Evolutionary conservation across 163 green algal genomes (phyloP).

Genomic region (Prototheca stagnorum): DNA sequence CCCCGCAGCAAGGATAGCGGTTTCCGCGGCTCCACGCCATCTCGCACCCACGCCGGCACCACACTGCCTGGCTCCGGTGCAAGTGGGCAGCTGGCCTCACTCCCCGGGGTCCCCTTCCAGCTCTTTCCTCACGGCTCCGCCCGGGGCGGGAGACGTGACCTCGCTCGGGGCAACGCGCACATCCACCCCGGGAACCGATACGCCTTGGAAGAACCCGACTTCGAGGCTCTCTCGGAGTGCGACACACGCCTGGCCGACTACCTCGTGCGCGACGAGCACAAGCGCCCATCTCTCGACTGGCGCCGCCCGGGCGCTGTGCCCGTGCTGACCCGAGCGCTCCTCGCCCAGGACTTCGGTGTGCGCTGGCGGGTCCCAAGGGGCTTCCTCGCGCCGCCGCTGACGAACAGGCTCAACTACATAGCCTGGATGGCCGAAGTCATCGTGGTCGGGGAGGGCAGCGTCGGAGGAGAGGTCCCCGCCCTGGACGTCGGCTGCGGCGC

Average conservation of each 20-base stretch:
- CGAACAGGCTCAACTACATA: slow-evolving; percentile 79
- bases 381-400: slow-evolving; percentile 61
- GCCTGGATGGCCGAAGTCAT: slow-evolving; percentile 78
- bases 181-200: slow-evolving; percentile 30
- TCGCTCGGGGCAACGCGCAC: slow-evolving; percentile 5
- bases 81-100: too few species aligned
- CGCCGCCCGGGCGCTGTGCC: slow-evolving; percentile 14
- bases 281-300: slow-evolving; percentile 21
- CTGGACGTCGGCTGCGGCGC: slow-evolving; percentile 84
- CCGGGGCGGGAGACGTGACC: too few species aligned
- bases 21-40: too few species aligned
- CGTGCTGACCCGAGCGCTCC: slow-evolving; percentile 29
- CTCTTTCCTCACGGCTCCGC: too few species aligned
- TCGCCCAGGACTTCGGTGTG: slow-evolving; percentile 32
- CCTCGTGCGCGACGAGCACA: slow-evolving; percentile 1
- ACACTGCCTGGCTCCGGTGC: too few species aligned
- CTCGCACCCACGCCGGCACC: too few species aligned
- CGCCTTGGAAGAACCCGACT: slow-evolving; percentile 19
- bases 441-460: slow-evolving; percentile 21
- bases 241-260: slow-evolving; percentile 19
- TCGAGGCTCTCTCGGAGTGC: slow-evolving; percentile 14
- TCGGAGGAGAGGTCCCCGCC: slow-evolving; percentile 15
- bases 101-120: too few species aligned
- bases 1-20: too few species aligned
- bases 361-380: slow-evolving; percentile 50